Conservation (phyloP, 2,329 filamentous ascomycete species). For the Metarhizium robertsii region DNA sequence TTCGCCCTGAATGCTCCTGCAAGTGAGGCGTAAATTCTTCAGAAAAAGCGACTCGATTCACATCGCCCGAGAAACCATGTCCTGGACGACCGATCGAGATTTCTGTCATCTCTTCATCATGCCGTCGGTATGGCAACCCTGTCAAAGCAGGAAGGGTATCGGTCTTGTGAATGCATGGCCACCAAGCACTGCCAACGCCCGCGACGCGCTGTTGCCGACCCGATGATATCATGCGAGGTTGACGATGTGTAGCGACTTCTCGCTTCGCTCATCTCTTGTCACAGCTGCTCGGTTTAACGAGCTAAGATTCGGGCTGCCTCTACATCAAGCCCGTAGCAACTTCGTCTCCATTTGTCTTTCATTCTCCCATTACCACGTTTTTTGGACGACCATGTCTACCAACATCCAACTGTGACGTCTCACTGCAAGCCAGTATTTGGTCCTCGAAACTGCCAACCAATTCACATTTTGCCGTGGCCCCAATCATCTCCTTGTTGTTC, state of each 20-base stretch:
- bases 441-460: conserved; percentile 2
- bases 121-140: neutral
- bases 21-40: neutral
- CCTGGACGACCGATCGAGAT: neutral
- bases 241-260: neutral
- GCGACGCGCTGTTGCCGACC: neutral
- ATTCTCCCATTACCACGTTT: conserved; percentile 4
- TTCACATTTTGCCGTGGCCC: conserved; percentile 4
- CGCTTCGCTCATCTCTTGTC: neutral
- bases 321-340: neutral
- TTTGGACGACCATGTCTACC: conserved; percentile 9
- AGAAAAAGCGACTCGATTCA: neutral
- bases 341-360: conserved; percentile 2
- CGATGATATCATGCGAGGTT: neutral
- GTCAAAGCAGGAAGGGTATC: neutral
- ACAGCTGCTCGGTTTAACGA: neutral
- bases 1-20: neutral
- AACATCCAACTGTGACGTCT: conserved; percentile 5
- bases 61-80: neutral
- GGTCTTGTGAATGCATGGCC: neutral
- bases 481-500: conserved; percentile 7
- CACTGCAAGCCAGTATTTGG: conserved; percentile 3
- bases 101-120: neutral
- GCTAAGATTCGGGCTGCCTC: neutral
- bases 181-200: neutral